Base-by-base conservation (phyloP, 1,284 basidiomycete genomes). In the Puccinia triticina region DNA sequence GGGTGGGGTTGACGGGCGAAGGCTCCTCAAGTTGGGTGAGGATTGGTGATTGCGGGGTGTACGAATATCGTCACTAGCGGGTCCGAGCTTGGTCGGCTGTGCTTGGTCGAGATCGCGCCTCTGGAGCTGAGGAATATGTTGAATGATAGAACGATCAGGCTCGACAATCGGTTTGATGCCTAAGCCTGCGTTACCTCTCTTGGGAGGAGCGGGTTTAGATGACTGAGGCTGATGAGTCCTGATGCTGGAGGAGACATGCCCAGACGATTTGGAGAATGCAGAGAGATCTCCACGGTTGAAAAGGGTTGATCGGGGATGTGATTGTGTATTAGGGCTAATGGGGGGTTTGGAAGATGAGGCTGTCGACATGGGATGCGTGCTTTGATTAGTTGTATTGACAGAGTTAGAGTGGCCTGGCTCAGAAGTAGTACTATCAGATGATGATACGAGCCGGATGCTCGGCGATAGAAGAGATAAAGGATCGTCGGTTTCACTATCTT, bases 31-130 rank as follows among this genome's bases (percentile, higher is more conserved):
- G 46, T 77, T 77, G 21, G 76, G 76, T 34, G 76, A 77, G 29
- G 76, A 77, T 77, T 77, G 76, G 32, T 77, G 76, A n/a, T 32
- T 66, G n/a, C 76, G 76, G 34, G 76, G 59, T 8, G 76, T 34
- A 21, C 76, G 76, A 26, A 10, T 14, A 40, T 66, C 64, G 29
- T 77, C 59, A 8, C 12, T 74, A 23, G 32, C 23, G 37, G 40
- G 37, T 2, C 29, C 18, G 2, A 0, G 26, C 26, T 50, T 53
- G 29, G 48, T 29, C 21, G 23, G 59, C n/a, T 61, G 40, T 66
- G 32, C 10, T 8, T 61, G 29, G n/a, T 77, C 76, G 64, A 34
- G n/a, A 34, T 66, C 57, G 32, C 55, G 59, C 18, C 64, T 66
- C 23, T 77, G 59, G 32, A 67, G 76, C 29, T 77, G 59, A 18